These are phyloP conservation scores for Colletotrichum eleusines DNA, from an alignment of 2,329 filamentous ascomycete genomes.

Conservation along the genomic window DNA sequence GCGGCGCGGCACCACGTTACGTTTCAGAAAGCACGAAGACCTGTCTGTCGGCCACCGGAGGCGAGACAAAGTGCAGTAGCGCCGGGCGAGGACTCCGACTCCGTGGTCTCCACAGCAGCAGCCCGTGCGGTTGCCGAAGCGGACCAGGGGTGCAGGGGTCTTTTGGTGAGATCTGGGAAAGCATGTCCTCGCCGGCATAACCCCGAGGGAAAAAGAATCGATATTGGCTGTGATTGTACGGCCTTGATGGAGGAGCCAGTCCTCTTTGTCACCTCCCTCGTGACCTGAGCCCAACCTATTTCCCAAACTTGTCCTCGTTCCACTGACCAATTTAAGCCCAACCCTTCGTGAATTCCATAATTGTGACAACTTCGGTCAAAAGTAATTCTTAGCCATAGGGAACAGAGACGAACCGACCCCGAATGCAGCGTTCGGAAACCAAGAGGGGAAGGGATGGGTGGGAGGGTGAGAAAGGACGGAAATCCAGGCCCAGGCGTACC, in stretches of 20 bases:
- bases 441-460: constrained; percentile 2
- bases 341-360: background rate
- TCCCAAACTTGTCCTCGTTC: constrained; percentile 5
- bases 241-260: background rate
- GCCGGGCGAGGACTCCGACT: constrained; percentile 22
- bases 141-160: background rate
- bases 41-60: constrained; percentile 8
- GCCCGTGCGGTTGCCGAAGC: constrained; percentile 24
- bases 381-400: constrained; percentile 18
- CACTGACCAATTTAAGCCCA: constrained; percentile 8
- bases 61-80: constrained; percentile 11
- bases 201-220: background rate
- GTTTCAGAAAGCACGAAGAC: constrained; percentile 35
- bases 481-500: constrained; percentile 3
- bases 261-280: background rate
- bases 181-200: background rate
- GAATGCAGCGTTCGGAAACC: background rate
- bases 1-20: constrained; percentile 15
- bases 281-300: background rate
- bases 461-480: constrained; percentile 7
- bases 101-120: constrained; percentile 12
- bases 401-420: background rate
- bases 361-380: background rate
- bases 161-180: background rate
- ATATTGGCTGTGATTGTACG: background rate